Conservation (phyloP, 352 stramenopile genomes). For the Globisporangium nagaii region DNA sequence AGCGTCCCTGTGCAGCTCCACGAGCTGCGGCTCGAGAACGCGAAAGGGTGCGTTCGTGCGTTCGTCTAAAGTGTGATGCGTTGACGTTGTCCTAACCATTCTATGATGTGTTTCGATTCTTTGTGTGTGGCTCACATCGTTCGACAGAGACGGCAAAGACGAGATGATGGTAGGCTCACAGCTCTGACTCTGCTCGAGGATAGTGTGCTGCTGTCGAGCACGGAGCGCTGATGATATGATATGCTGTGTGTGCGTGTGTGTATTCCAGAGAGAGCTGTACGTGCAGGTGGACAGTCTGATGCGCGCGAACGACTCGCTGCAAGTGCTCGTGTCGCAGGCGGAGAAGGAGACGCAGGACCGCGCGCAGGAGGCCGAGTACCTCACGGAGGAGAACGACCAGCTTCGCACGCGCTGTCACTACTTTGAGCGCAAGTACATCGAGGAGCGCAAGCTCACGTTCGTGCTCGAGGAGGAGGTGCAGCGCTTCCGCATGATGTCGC, state of each 20-base stretch:
- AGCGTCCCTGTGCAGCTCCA: conserved; percentile 58
- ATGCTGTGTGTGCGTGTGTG: not conserved
- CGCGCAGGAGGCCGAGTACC: conserved; percentile 60
- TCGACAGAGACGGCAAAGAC: conserved; percentile 34
- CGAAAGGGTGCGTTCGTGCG: conserved; percentile 30
- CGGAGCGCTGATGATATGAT: too few relatives aligned
- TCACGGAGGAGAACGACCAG: conserved; percentile 77
- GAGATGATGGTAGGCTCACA: conserved; percentile 41
- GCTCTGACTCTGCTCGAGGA: too few relatives aligned
- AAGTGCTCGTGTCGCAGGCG: conserved; percentile 48
- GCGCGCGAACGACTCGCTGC: conserved; percentile 58
- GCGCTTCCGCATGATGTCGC: conserved; percentile 41
- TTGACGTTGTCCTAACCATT: conserved; percentile 1
- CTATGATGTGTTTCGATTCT: conserved; percentile 8
- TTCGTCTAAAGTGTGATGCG: not conserved
- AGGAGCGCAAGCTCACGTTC: conserved; percentile 58
- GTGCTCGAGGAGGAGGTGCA: conserved; percentile 62
- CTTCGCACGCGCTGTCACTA: conserved; percentile 53
- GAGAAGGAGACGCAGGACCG: conserved; percentile 60
- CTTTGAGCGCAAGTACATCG: conserved; percentile 62
- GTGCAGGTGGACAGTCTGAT: conserved; percentile 52
- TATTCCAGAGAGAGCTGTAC: conserved; percentile 46
- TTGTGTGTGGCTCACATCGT: not conserved
- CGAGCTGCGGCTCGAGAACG: conserved; percentile 53
- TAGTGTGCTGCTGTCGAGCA: conserved; percentile 7